Base-by-base conservation (phyloP, 106 monocot species). In the Phalaenopsis equestris region DNA sequence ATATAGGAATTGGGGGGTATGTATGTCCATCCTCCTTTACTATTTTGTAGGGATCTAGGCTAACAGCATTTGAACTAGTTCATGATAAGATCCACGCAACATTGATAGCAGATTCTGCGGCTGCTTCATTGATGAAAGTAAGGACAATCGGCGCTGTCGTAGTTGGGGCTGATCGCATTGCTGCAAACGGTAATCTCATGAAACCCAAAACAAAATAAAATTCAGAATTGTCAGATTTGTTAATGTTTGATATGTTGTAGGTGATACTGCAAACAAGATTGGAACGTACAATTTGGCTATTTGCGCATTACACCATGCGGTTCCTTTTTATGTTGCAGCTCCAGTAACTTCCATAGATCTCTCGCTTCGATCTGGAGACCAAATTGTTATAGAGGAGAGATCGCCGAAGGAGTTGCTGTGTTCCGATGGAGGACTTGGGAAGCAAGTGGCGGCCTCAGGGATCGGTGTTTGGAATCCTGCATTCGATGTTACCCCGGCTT, bases 231-330 rank as follows among this genome's bases (percentile, higher is more conserved):
- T 61, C 61, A 61, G 61, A 21, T n/a, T 61, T 61, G 6, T 52
- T 52, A 61, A 61, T 18, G 61, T 6, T 30, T 61, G 30, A 43
- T 43, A 41, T 49, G 48, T 70, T 43, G 11, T 45, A 98, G 97
- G 97, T 81, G 97, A 98, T 55, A 98, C 97, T 19, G 97, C 97
- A 5, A 98, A 98, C 84, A 98, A 98, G 82, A 98, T 98, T 41
- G 97, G 97, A 85, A 98, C 97, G 10, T 98, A 98, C 85, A 94
- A 78, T 79, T 87, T 94, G 42, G 97, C 97, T 43, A 65, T 98
- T 47, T 90, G 74, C 42, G 94, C 97, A 78, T 84, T 75, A 16
- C 87, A 90, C 81, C 97, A 98, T 77, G 82, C 83, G 3, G 70
- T 98, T 24, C 89, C 94, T 79, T 98, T 98, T 81, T 98, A 91